phyloP scores from a whole-genome alignment of 176 grass and related monocot genomes.

The Carex parvula region DNA sequence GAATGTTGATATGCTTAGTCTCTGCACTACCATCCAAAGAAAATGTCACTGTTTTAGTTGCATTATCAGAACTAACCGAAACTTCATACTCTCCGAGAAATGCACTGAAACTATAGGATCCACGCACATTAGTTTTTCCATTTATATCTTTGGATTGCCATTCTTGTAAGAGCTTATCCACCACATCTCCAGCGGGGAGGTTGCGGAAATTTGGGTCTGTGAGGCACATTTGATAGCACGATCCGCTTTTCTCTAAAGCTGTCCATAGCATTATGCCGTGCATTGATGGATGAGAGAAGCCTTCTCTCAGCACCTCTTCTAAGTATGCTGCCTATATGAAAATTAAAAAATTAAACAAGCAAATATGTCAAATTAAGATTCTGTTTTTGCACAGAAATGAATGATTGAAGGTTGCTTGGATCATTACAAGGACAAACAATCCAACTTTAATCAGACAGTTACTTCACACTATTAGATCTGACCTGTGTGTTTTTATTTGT shows the following conservation, averaged over 20 bases:
- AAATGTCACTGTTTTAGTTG: constrained; percentile 41
- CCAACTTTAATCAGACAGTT: background rate
- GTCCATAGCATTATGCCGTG: constrained; percentile 81
- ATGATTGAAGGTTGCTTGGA: background rate
- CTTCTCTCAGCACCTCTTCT: constrained; percentile 76
- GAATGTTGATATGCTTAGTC: constrained; percentile 70
- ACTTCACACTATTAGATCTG: background rate
- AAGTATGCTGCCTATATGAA: constrained; percentile 46
- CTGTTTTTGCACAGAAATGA: background rate
- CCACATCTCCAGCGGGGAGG: constrained; percentile 59
- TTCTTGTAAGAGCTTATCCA: constrained; percentile 60
- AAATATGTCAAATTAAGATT: background rate
- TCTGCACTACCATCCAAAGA: constrained; percentile 48
- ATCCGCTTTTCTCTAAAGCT: constrained; percentile 40
- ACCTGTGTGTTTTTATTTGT: background rate
- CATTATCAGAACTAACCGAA: constrained; percentile 35
- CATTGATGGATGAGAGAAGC: constrained; percentile 64
- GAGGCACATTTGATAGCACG: constrained; percentile 95
- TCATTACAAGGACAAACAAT: background rate
- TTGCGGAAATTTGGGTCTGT: constrained; percentile 52
- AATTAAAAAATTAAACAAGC: background rate
- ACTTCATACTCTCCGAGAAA: constrained; percentile 72
- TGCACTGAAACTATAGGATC: constrained; percentile 64
- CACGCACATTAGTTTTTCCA: constrained; percentile 52
- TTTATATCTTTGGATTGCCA: constrained; percentile 60